Evolutionary conservation across 2,329 filamentous ascomycete genomes (phyloP), one percentile per base, ranked within the genome.

Genomic region (Hansfordia pulvinata): DNA sequence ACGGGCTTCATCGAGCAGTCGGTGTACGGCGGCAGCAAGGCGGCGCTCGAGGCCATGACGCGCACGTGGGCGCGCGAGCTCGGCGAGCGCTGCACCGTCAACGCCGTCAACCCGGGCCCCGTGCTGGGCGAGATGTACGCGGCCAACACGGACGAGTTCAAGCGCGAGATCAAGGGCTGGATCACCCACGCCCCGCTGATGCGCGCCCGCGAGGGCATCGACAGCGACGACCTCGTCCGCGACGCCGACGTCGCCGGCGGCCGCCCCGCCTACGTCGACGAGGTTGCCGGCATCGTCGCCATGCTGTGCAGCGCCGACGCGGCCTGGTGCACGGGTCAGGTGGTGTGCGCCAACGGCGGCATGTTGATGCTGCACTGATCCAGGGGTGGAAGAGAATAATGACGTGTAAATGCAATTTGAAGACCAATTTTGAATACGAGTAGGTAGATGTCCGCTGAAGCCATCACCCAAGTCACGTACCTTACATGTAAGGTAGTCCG

Each of bases 331-430:
- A 90, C 81, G 0, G 82, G 82, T 2, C 78, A 76, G 49, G 76
- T 85, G 14, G 68, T 90, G 4, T 81, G 76, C 53, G 79, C 80
- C 6, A 88, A 88, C 44, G 82, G 82, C 2, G 82, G 82, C 23
- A 24, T 24, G 4, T 24, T 24, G 6, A 16, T 14, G 6, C 14
- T 24, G 4, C 17, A 14, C 14, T 24, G 15, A 23, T 22, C n/a
- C n/a, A n/a, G n/a, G n/a, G n/a, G n/a, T n/a, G n/a, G n/a, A n/a
- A n/a, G n/a, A n/a, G n/a, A n/a, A n/a, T n/a, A n/a, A n/a, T n/a
- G n/a, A n/a, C n/a, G n/a, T n/a, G n/a, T n/a, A n/a, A n/a, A n/a
- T n/a, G n/a, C n/a, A n/a, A n/a, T n/a, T n/a, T n/a, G n/a, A n/a
- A n/a, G n/a, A n/a, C n/a, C n/a, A n/a, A n/a, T n/a, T n/a, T n/a